Conservation (phyloP, 768 basidiomycete genomes). For the Naganishia kalamii region DNA sequence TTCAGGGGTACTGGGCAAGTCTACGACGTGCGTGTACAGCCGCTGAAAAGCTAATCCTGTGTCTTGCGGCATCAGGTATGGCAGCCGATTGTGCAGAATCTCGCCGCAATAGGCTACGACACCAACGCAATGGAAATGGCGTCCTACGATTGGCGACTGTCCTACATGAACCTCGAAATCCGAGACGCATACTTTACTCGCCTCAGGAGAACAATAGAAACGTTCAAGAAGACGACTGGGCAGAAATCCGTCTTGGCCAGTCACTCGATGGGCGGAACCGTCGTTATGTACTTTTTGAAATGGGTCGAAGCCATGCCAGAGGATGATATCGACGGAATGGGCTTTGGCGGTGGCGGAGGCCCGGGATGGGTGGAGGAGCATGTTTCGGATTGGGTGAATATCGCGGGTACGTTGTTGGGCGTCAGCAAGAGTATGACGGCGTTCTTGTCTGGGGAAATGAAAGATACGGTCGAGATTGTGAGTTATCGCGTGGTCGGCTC, state of each 20-base stretch:
- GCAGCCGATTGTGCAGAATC: slow-evolving; percentile 60
- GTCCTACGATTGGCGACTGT: slow-evolving; percentile 80
- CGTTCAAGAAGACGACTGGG: slow-evolving; percentile 63
- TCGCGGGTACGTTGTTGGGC: slow-evolving; percentile 82
- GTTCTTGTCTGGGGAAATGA: slow-evolving; percentile 91
- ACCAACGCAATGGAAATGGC: slow-evolving; percentile 49
- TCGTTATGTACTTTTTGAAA: slow-evolving; percentile 55
- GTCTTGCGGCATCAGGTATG: slow-evolving; percentile 49
- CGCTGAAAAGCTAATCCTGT: slow-evolving; percentile 58
- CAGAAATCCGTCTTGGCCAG: slow-evolving; percentile 67
- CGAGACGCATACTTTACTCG: slow-evolving; percentile 47
- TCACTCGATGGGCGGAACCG: slow-evolving; percentile 50
- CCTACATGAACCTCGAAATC: slow-evolving; percentile 76
- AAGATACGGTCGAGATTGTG: slow-evolving; percentile 59
- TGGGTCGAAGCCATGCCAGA: slow-evolving; percentile 81
- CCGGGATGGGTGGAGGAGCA: slow-evolving; percentile 88
- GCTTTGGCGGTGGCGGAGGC: slow-evolving; percentile 56
- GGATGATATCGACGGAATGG: slow-evolving; percentile 55
- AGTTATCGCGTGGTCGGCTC: slow-evolving; percentile 55
- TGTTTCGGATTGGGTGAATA: slow-evolving; percentile 73
- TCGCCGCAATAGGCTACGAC: slow-evolving; percentile 87
- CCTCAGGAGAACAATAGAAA: slow-evolving; percentile 73
- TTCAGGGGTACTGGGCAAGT: slow-evolving; percentile 78
- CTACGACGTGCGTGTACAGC: slow-evolving; percentile 50
- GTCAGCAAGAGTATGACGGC: slow-evolving; percentile 86